Conservation (phyloP, 768 basidiomycete species). For the Kwoniella sp. region DNA sequence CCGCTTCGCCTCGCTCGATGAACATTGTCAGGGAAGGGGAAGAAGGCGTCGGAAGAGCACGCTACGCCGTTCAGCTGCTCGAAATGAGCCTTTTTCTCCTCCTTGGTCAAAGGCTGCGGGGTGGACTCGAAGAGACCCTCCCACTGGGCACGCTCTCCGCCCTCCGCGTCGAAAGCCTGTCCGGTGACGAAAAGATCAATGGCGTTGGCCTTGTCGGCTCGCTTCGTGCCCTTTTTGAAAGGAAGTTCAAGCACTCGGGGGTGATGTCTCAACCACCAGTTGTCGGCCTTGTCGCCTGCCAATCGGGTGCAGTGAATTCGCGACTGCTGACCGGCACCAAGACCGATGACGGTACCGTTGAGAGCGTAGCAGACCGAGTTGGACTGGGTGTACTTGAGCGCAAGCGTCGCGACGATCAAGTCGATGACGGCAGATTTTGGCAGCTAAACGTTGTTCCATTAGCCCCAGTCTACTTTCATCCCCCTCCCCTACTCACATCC, state of each 20-base stretch:
- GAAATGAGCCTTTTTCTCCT: constrained; percentile 76
- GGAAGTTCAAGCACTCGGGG: constrained; percentile 86
- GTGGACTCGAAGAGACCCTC: constrained; percentile 75
- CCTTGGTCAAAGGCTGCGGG: constrained; percentile 66
- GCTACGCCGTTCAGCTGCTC: constrained; percentile 76
- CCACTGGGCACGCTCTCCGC: constrained; percentile 88
- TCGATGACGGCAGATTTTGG: constrained; percentile 78
- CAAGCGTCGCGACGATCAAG: constrained; percentile 91
- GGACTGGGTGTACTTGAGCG: constrained; percentile 98
- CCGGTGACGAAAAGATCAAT: constrained; percentile 95
- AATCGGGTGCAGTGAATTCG: constrained; percentile 99
- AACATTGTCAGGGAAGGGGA: constrained; percentile 99
- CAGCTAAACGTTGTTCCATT: constrained; percentile 60
- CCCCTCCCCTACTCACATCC: constrained; percentile 61
- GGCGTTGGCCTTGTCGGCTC: constrained; percentile 97
- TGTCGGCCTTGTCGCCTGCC: constrained; percentile 95
- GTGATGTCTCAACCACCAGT: constrained; percentile 99
- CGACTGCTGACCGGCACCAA: constrained; percentile 97
- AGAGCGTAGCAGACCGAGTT: constrained; percentile 96
- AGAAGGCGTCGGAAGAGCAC: constrained; percentile 97
- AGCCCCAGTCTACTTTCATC: not conserved
- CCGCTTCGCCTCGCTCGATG: constrained; percentile 90
- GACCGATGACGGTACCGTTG: constrained; percentile 87
- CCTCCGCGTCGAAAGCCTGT: constrained; percentile 71
- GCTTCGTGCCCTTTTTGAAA: constrained; percentile 96